Percentiles rank a stretch among this genome's conserved stretches.
These are phyloP conservation scores for Biscogniauxia mediterranea DNA, from an alignment of 2,329 filamentous ascomycete genomes.

Conservation along the genomic window DNA sequence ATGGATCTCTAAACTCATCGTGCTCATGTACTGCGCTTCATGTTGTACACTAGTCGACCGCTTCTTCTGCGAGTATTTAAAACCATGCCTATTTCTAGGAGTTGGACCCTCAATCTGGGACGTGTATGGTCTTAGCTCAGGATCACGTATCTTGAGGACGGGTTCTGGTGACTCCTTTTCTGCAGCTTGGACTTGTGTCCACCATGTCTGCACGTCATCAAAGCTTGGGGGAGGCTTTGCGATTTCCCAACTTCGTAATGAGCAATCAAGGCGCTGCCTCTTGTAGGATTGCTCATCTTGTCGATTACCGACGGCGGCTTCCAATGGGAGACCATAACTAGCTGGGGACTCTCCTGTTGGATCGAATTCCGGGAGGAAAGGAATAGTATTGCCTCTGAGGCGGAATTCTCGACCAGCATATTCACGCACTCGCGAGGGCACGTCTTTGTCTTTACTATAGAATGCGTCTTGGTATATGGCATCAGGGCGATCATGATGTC, in stretches of 20 bases:
- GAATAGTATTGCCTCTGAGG: constrained; percentile 70
- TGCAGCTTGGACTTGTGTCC: constrained; percentile 39
- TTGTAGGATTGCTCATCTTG: constrained; percentile 51
- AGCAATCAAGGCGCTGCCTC: constrained; percentile 56
- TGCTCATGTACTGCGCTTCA: constrained; percentile 92
- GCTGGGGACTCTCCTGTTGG: constrained; percentile 55
- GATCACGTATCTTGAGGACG: constrained; percentile 20
- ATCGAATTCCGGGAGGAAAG: constrained; percentile 79
- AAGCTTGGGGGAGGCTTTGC: constrained; percentile 67
- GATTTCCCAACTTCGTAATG: constrained; percentile 74
- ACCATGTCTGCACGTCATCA: constrained; percentile 69
- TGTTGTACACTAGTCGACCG: constrained; percentile 75
- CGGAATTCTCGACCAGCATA: constrained; percentile 88
- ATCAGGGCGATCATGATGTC: constrained; percentile 57
- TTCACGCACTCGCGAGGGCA: constrained; percentile 72
- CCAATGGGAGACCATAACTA: constrained; percentile 51
- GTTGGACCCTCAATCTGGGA: constrained; percentile 91
- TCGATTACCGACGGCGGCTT: constrained; percentile 46
- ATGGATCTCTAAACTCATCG: constrained; percentile 91
- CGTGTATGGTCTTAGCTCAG: constrained; percentile 42
- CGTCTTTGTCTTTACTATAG: constrained; percentile 81
- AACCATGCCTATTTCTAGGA: constrained; percentile 75
- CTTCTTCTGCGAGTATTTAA: constrained; percentile 79
- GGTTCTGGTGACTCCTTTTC: constrained; percentile 15
- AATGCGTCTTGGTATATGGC: constrained; percentile 82